A percentile compares a stretch with the other conserved stretches of the same genome.
Conservation (phyloP, 768 basidiomycete genomes). For the Termitomyces bulborhizus region DNA sequence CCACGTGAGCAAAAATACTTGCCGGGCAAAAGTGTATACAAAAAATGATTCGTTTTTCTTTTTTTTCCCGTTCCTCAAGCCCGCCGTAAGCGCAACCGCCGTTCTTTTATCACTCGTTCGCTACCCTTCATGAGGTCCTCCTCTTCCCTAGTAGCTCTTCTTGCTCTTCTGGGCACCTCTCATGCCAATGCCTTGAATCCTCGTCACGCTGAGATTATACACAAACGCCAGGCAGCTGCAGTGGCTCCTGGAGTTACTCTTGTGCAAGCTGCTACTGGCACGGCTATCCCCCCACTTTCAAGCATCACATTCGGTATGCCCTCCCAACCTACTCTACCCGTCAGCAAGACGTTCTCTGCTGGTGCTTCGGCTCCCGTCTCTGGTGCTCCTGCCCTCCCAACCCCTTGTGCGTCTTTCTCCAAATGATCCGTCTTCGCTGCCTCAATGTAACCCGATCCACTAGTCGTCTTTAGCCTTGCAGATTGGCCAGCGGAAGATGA, state of each 20-base stretch:
- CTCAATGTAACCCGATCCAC: background rate
- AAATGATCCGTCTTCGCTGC: background rate
- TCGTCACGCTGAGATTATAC: constrained; percentile 18
- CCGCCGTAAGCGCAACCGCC: constrained; percentile 13
- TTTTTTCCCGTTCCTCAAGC: constrained; percentile 2
- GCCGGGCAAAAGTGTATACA: background rate
- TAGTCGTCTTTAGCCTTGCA: constrained; percentile 22
- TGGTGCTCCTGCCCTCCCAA: constrained; percentile 64
- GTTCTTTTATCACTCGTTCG: constrained; percentile 7
- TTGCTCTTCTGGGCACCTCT: constrained; percentile 14
- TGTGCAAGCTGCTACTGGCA: constrained; percentile 42
- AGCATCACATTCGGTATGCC: constrained; percentile 62
- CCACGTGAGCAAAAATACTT: background rate
- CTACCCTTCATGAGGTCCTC: constrained; percentile 14
- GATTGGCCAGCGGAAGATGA: constrained; percentile 63
- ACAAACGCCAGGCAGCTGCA: constrained; percentile 32
- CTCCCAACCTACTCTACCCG: constrained; percentile 37
- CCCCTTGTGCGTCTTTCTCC: constrained; percentile 40
- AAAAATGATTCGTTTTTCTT: constrained; percentile 1
- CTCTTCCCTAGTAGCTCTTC: constrained; percentile 6
- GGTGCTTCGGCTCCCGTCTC: constrained; percentile 58
- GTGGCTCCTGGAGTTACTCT: constrained; percentile 24
- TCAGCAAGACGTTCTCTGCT: constrained; percentile 46
- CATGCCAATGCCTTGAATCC: constrained; percentile 19
- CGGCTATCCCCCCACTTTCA: constrained; percentile 51